Percentiles rank a stretch among this genome's conserved stretches.
phyloP scores from a whole-genome alignment of 1,284 basidiomycete species.

The Taiwanofungus camphoratus region DNA sequence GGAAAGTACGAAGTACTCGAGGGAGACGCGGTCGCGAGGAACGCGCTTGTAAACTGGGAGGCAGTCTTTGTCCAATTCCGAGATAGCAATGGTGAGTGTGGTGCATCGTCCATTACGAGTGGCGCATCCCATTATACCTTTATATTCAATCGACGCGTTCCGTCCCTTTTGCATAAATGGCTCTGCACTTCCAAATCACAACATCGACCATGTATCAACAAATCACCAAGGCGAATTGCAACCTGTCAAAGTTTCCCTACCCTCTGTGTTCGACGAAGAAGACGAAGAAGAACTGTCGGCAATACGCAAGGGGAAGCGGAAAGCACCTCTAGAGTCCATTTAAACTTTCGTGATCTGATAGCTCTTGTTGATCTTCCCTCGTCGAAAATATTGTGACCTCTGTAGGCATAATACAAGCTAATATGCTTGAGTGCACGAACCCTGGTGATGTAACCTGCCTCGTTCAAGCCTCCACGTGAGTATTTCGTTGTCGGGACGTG shows the following conservation, averaged over 20 bases:
- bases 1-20: conserved; percentile 48
- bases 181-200: too few species aligned
- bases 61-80: conserved; percentile 59
- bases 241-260: conserved; percentile 38
- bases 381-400: background rate
- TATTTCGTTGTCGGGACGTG: background rate
- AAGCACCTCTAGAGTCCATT: conserved; percentile 23
- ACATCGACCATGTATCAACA: too few species aligned
- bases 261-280: conserved; percentile 37
- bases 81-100: conserved; percentile 44
- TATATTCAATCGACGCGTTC: conserved; percentile 1
- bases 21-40: conserved; percentile 40
- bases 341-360: background rate
- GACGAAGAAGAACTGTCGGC: conserved; percentile 30
- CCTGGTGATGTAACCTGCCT: too few species aligned
- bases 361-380: background rate
- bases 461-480: too few species aligned
- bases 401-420: too few species aligned
- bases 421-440: too few species aligned
- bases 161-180: conserved; percentile 1
- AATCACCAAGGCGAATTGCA: conserved; percentile 31
- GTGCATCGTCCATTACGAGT: background rate
- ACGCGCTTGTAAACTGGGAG: conserved; percentile 57
- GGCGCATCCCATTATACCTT: conserved; percentile 9
- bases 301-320: conserved; percentile 43